Evolutionary conservation across 441 rosid genomes (phyloP).

Genomic region (Erodium trifolium): DNA sequence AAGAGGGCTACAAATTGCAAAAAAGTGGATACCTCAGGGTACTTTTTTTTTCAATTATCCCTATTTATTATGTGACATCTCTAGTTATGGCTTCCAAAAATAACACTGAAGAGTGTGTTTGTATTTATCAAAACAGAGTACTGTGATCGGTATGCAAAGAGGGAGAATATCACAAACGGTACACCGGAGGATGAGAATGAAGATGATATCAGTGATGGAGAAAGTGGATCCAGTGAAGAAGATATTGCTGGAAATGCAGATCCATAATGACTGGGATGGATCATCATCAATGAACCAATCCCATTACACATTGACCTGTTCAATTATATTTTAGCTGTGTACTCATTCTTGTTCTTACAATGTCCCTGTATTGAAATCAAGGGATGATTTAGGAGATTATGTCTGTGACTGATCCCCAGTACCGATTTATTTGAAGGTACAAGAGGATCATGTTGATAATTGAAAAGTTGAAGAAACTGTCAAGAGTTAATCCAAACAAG

Average conservation of each 20-base stretch:
- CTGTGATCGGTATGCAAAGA: constrained; percentile 50
- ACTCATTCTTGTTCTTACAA: background rate
- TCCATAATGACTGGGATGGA: constrained; percentile 23
- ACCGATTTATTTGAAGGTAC: constrained; percentile 5
- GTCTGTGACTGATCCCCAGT: background rate
- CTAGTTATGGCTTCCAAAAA: too few relatives aligned
- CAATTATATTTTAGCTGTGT: background rate
- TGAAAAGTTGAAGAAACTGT: background rate
- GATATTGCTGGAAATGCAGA: constrained; percentile 52
- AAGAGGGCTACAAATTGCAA: too few relatives aligned
- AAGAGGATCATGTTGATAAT: background rate
- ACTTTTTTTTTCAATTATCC: too few relatives aligned
- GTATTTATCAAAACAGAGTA: constrained; percentile 35
- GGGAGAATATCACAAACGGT: constrained; percentile 31
- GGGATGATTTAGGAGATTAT: background rate
- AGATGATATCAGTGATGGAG: constrained; percentile 41
- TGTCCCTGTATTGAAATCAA: background rate
- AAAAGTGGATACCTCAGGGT: too few relatives aligned
- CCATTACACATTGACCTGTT: background rate
- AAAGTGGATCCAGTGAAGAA: constrained; percentile 39
- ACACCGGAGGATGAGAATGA: constrained; percentile 31
- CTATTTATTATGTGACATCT: too few relatives aligned
- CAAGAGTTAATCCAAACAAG: background rate
- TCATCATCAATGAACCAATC: background rate
- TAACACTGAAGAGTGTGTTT: background rate